These are phyloP conservation scores for Penicillium psychrosexuale DNA, from an alignment of 2,329 filamentous ascomycete species.

Conservation along the genomic window DNA sequence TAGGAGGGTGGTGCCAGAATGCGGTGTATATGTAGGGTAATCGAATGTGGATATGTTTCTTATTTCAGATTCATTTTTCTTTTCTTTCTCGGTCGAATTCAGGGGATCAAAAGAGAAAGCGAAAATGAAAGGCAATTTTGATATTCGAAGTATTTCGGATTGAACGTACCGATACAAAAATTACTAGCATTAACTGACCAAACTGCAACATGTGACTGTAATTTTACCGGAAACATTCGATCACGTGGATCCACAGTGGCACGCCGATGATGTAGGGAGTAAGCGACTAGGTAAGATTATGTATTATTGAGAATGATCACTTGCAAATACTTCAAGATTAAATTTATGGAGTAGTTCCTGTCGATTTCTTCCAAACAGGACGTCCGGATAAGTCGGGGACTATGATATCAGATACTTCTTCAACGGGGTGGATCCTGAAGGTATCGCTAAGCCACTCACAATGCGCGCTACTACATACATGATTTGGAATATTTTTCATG, in stretches of 20 bases:
- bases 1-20: slow-evolving; percentile 15
- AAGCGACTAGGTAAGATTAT: neutral
- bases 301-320: too few species aligned
- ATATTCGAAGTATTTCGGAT: neutral
- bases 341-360: neutral
- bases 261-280: neutral
- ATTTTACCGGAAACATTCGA: neutral
- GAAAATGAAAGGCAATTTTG: neutral
- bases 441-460: neutral
- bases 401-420: neutral
- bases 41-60: neutral
- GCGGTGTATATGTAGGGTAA: neutral
- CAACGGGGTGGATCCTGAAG: neutral
- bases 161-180: neutral
- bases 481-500: neutral
- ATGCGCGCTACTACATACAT: neutral
- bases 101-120: neutral
- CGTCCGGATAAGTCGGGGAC: neutral
- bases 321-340: too few species aligned
- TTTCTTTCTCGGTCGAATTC: neutral
- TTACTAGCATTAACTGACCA: neutral
- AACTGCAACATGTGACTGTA: too few species aligned
- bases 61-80: neutral
- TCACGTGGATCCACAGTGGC: neutral
- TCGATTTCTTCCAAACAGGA: neutral